Percentiles rank a stretch among this genome's conserved stretches.
phyloP scores from a whole-genome alignment of 176 grass and related monocot genomes.

The Phoenix roebelenii region DNA sequence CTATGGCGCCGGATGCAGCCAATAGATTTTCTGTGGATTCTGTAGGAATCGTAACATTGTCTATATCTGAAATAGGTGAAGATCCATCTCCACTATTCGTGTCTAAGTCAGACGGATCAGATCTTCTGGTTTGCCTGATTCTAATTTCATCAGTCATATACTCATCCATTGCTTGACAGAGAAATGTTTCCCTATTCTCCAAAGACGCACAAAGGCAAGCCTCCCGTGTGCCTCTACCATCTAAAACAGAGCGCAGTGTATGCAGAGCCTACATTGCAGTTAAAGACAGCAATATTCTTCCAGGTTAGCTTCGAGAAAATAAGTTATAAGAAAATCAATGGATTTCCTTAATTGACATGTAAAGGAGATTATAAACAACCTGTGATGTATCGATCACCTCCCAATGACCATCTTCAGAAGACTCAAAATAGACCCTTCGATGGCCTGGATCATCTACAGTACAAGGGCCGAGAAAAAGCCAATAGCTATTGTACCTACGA shows the following conservation, averaged over 20 bases:
- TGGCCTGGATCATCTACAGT: constrained; percentile 74
- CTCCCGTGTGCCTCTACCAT: constrained; percentile 76
- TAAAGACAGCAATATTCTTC: constrained; percentile 2
- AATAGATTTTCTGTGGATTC: constrained; percentile 29
- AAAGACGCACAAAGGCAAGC: constrained; percentile 68
- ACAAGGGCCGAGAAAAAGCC: constrained; percentile 90
- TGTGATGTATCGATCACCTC: constrained; percentile 84
- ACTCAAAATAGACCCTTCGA: constrained; percentile 84
- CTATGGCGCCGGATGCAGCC: constrained; percentile 34
- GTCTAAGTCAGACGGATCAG: constrained; percentile 36
- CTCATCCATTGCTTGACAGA: constrained; percentile 76
- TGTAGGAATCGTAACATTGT: constrained; percentile 35
- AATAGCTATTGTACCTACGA: constrained; percentile 88
- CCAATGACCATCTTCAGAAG: constrained; percentile 91
- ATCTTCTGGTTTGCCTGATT: constrained; percentile 16
- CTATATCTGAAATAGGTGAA: constrained; percentile 78
- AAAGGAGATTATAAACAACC: constrained; percentile 22
- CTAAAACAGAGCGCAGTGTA: constrained; percentile 61
- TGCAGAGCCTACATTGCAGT: constrained; percentile 53
- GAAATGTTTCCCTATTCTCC: constrained; percentile 58
- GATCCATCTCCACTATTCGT: constrained; percentile 42
- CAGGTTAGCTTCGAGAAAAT: no score
- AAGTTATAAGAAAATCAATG: no score
- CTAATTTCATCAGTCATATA: constrained; percentile 28
- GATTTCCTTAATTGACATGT: no score